phyloP scores from a whole-genome alignment of 805 yeast species.

The Starmerella powellii region DNA sequence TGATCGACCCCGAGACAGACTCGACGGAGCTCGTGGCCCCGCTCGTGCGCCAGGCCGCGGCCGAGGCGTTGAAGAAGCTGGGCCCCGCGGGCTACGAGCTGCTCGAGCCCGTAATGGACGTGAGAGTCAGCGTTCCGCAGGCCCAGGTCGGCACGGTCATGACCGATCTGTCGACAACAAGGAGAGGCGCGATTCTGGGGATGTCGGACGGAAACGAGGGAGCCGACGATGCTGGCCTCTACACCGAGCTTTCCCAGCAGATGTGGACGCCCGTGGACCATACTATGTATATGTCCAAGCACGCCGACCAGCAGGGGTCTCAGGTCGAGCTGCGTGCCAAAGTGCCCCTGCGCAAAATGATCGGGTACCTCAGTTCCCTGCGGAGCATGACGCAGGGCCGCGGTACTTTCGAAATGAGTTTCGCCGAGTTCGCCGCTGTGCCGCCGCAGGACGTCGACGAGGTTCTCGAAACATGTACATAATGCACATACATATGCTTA shows the following conservation, averaged over 20 bases:
- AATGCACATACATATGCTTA: too few relatives aligned
- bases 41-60: conserved; percentile 37
- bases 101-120: conserved; percentile 81
- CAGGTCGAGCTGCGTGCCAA: conserved; percentile 47
- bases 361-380: conserved; percentile 68
- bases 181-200: conserved; percentile 62
- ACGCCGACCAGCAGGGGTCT: conserved; percentile 20
- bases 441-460: conserved; percentile 38
- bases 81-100: conserved; percentile 35
- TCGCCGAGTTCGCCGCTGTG: conserved; percentile 59
- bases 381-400: conserved; percentile 84
- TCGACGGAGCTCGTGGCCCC: conserved; percentile 34
- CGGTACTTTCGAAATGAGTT: conserved; percentile 70
- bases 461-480: conserved; percentile 10
- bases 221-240: conserved; percentile 14
- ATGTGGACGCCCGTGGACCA: conserved; percentile 37
- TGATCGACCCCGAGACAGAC: conserved; percentile 40
- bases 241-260: conserved; percentile 35
- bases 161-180: conserved; percentile 67
- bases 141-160: conserved; percentile 64
- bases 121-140: conserved; percentile 52
- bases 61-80: conserved; percentile 29
- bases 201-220: conserved; percentile 42
- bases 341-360: conserved; percentile 81
- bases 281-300: conserved; percentile 34